Base-by-base conservation (phyloP, 1,139 yeast species). In the Lodderomyces pseudojiufengensis region DNA sequence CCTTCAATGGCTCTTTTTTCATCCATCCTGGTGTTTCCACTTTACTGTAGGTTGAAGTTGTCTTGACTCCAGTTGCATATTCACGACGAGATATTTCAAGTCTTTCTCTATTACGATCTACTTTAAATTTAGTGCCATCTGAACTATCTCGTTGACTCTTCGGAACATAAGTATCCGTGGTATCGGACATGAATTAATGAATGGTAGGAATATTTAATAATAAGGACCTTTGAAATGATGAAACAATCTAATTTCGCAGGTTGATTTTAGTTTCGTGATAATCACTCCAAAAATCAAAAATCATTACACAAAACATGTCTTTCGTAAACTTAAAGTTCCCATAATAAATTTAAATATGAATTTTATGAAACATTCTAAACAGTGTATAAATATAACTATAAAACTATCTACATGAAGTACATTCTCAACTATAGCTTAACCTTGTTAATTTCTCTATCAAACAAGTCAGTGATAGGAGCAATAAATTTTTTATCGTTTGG, bases 21-120 rank as follows among this genome's bases (percentile, higher is more conserved):
- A 67, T 51, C 76, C 76, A 70, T 5, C 70, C 70, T 7, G 76
- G 76, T 3, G 52, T 45, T 20, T 50, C 44, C 13, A 51, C 45
- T 15, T 45, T 59, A 11, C 50, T 45, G 39, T 61, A 65, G 5
- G 51, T 53, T 1, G 70, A 64, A 2, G 60, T 11, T 5, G 35
- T 29, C 22, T 27, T 18, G n/a, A 24, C 30, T 7, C 12, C 24
- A 14, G 24, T 14, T 5, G 16, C n/a, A 10, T 11, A 12, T 9
- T 27, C 35, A n/a, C 31, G 26, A 12, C 31, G 8, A 11, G 15
- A 13, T 14, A 10, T 26, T 14, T 26, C 14, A 8, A 5, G 5
- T 14, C 29, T 26, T 14, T 26, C 29, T 26, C 16, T 11, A 11
- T 14, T 26, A 8, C 29, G 11, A 8, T 26, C 29, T 5, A 4